Evolutionary conservation across 1,139 yeast species (phyloP).

Genomic region (Sugiyamaella paludigena): DNA sequence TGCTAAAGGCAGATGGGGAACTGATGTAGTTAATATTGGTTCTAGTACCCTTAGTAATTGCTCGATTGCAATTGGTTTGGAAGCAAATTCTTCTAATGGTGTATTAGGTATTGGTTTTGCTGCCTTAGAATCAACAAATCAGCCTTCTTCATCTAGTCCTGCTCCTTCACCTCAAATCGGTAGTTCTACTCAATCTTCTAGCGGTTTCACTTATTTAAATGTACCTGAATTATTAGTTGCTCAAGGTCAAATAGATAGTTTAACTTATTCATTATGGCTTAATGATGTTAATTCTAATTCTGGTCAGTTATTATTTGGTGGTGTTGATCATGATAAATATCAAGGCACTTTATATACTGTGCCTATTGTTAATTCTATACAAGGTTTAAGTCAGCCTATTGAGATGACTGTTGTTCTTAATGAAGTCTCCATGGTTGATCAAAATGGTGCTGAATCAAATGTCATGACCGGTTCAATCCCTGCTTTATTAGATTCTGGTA

Average conservation of each 20-base stretch:
- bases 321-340: slow-evolving; percentile 53
- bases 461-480: slow-evolving; percentile 21
- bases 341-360: slow-evolving; percentile 40
- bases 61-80: slow-evolving; percentile 43
- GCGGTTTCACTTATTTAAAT: slow-evolving; percentile 12
- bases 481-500: slow-evolving; percentile 40
- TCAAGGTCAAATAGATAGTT: slow-evolving; percentile 39
- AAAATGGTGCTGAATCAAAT: slow-evolving; percentile 12
- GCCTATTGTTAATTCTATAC: slow-evolving; percentile 24
- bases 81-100: slow-evolving; percentile 46
- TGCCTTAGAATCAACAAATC: slow-evolving; percentile 39
- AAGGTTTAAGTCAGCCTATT: slow-evolving; percentile 17
- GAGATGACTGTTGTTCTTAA: slow-evolving; percentile 25
- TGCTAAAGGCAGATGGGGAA: slow-evolving; percentile 49
- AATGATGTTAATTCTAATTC: slow-evolving; percentile 39
- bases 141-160: slow-evolving; percentile 36
- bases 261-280: slow-evolving; percentile 54
- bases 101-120: slow-evolving; percentile 56
- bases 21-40: slow-evolving; percentile 44
- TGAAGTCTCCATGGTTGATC: slow-evolving; percentile 17
- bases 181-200: neutral
- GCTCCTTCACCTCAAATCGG: neutral
- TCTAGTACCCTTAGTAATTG: slow-evolving; percentile 39
- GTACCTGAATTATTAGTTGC: slow-evolving; percentile 12
- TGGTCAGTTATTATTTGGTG: slow-evolving; percentile 57